A percentile compares a stretch with the other conserved stretches of the same genome.
Evolutionary conservation across 1,284 basidiomycete species (phyloP).

Genomic region (Trichosporon sp.): DNA sequence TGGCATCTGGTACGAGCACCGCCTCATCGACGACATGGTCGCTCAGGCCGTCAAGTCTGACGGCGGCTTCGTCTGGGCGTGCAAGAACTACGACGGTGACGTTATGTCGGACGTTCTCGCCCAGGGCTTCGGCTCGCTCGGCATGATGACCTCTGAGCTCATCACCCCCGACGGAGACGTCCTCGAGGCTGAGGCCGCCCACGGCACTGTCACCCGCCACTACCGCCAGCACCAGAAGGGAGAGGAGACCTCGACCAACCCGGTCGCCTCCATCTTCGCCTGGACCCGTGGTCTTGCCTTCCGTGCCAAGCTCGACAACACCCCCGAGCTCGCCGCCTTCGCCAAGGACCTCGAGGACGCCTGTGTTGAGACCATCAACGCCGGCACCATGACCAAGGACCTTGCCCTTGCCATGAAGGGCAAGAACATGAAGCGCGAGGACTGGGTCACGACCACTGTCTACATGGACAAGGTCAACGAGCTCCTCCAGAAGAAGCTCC

Average conservation of each 20-base stretch:
- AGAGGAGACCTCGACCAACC: slow-evolving; percentile 93
- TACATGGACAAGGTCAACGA: slow-evolving; percentile 77
- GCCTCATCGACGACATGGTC: slow-evolving; percentile 86
- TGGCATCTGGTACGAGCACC: slow-evolving; percentile 95
- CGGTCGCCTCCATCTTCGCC: slow-evolving; percentile 96
- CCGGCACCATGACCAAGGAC: slow-evolving; percentile 94
- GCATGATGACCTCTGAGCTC: slow-evolving; percentile 97
- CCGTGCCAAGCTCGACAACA: slow-evolving; percentile 87
- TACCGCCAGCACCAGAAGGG: slow-evolving; percentile 97
- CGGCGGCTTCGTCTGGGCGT: slow-evolving; percentile 96
- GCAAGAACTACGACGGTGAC: slow-evolving; percentile 96
- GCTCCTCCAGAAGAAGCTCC: slow-evolving; percentile 34
- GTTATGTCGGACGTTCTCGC: slow-evolving; percentile 80
- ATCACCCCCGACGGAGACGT: slow-evolving; percentile 91
- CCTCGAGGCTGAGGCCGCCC: slow-evolving; percentile 91
- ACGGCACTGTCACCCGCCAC: slow-evolving; percentile 81
- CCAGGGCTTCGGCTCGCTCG: slow-evolving; percentile 80
- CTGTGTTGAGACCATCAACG: slow-evolving; percentile 90
- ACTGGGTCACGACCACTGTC: slow-evolving; percentile 86
- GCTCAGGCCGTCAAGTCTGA: slow-evolving; percentile 94
- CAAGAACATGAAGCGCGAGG: slow-evolving; percentile 79
- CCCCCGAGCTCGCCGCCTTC: slow-evolving; percentile 69
- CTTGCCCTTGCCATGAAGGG: slow-evolving; percentile 92
- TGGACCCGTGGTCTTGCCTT: slow-evolving; percentile 95
- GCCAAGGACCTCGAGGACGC: slow-evolving; percentile 75